Evolutionary conservation across 1,284 basidiomycete species (phyloP).

Genomic region (Ceratobasidium sp.): DNA sequence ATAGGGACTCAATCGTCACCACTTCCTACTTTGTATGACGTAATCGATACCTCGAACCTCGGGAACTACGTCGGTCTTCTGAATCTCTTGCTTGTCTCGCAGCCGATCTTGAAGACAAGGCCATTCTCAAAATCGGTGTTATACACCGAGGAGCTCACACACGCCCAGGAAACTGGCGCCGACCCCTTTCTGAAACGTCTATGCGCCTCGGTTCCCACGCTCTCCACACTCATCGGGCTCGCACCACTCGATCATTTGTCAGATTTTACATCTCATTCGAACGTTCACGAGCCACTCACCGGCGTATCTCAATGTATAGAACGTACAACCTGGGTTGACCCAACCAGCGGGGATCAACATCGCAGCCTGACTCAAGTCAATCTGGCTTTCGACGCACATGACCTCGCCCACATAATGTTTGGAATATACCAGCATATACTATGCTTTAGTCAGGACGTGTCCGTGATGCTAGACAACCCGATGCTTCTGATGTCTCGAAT

Average conservation of each 20-base stretch:
- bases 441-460: background rate
- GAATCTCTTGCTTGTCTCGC: slow-evolving; percentile 8
- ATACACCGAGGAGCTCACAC: slow-evolving; percentile 8
- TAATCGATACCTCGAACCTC: slow-evolving; percentile 25
- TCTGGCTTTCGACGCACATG: background rate
- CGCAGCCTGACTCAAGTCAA: too few relatives aligned
- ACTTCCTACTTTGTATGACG: too few relatives aligned
- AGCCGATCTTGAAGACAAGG: background rate
- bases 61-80: slow-evolving; percentile 9
- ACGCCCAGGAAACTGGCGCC: background rate
- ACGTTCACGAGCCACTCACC: background rate
- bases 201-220: background rate
- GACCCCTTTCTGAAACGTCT: background rate
- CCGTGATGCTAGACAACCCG: background rate
- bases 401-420: background rate
- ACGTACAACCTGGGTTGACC: background rate
- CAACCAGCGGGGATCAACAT: background rate
- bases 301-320: background rate
- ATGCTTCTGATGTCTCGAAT: background rate
- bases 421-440: background rate
- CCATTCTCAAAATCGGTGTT: slow-evolving; percentile 19
- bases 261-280: background rate
- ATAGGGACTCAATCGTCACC: too few relatives aligned
- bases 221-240: background rate
- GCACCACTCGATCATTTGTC: slow-evolving; percentile 1